phyloP scores from a whole-genome alignment of 129 eudicot species.

The Helichrysum umbraculigerum region DNA sequence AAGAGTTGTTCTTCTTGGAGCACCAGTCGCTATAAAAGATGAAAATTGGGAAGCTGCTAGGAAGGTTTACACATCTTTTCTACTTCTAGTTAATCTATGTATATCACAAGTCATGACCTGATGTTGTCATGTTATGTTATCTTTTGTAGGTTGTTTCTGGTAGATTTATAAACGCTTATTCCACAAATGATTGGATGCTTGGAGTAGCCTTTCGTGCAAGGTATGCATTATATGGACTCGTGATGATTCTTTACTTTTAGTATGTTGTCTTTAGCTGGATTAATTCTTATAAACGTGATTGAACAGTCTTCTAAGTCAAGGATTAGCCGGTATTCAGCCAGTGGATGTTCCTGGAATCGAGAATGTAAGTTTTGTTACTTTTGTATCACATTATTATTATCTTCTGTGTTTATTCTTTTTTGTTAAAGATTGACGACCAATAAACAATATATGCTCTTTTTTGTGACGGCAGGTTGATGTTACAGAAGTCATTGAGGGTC shows the following conservation, averaged over 20 bases:
- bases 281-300: not conserved
- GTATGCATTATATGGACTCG: slow-evolving; percentile 33
- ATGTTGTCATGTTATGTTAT: slow-evolving; percentile 16
- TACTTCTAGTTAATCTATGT: not conserved
- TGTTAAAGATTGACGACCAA: not conserved
- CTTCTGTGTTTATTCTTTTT: not conserved
- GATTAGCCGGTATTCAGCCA: slow-evolving; percentile 91
- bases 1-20: slow-evolving; percentile 94
- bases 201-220: slow-evolving; percentile 96
- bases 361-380: slow-evolving; percentile 55
- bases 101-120: slow-evolving; percentile 3
- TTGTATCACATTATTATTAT: not conserved
- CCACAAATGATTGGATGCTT: slow-evolving; percentile 91
- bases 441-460: not conserved
- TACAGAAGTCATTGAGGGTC: slow-evolving; percentile 81
- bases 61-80: slow-evolving; percentile 41
- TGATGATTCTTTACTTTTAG: not conserved
- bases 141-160: slow-evolving; percentile 82
- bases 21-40: slow-evolving; percentile 84
- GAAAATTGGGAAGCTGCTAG: slow-evolving; percentile 89
- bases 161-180: slow-evolving; percentile 79
- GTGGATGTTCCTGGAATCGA: slow-evolving; percentile 89
- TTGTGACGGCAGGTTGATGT: slow-evolving; percentile 70
- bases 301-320: slow-evolving; percentile 81
- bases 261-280: not conserved